Evolutionary conservation across 345 rosid species (phyloP).

Genomic region (Anastatica hierochuntica): DNA sequence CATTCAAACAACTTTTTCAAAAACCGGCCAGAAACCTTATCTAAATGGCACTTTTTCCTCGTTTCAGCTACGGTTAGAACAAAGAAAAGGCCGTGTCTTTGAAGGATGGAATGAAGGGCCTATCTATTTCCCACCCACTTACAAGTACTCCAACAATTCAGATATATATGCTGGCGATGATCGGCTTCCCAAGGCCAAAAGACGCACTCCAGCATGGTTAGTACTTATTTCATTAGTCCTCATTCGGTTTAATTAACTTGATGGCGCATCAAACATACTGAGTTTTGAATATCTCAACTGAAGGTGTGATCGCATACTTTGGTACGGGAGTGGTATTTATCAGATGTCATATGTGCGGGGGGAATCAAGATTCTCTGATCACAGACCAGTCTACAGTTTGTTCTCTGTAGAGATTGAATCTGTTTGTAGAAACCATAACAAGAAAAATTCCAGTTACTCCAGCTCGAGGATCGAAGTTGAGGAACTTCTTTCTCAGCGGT

Average conservation of each 20-base stretch:
- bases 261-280: background rate
- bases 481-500: conserved; percentile 62
- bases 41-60: background rate
- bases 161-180: conserved; percentile 85
- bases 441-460: conserved; percentile 63
- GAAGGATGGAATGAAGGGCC: conserved; percentile 93
- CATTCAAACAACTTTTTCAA: conserved; percentile 17
- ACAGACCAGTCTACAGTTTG: conserved; percentile 83
- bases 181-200: conserved; percentile 70
- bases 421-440: conserved; percentile 37
- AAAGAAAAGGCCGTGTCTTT: conserved; percentile 61
- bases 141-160: conserved; percentile 92
- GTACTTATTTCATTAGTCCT: background rate
- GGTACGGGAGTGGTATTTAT: conserved; percentile 82
- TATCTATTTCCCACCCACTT: conserved; percentile 94
- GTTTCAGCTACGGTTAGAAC: conserved; percentile 70
- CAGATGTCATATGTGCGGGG: conserved; percentile 95
- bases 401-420: conserved; percentile 87
- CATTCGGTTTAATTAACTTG: background rate
- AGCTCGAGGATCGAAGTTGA: conserved; percentile 79
- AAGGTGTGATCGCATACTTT: conserved; percentile 97
- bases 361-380: conserved; percentile 97
- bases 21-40: background rate
- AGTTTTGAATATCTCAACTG: conserved; percentile 12
- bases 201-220: conserved; percentile 98